These are phyloP conservation scores for Pyrenopolyporus hunteri DNA, from an alignment of 495 filamentous ascomycete genomes.

Conservation along the genomic window DNA sequence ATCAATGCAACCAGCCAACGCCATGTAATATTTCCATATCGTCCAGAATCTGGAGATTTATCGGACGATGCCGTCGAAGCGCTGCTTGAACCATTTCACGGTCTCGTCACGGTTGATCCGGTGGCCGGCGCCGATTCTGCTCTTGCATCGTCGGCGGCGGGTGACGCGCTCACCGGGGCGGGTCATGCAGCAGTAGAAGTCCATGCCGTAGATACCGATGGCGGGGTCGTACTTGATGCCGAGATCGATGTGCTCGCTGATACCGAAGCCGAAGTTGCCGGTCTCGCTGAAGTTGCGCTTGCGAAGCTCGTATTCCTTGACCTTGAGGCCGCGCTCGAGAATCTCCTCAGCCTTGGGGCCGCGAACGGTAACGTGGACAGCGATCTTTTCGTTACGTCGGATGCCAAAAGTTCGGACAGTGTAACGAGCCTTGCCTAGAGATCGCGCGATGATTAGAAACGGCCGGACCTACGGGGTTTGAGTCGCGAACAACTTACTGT, in stretches of 20 bases:
- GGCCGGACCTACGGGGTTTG: not conserved
- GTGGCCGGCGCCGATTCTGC: slow-evolving; percentile 84
- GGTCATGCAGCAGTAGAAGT: slow-evolving; percentile 99
- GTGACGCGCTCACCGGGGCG: slow-evolving; percentile 97
- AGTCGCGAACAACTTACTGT: slow-evolving; percentile 67
- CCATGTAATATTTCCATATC: slow-evolving; percentile 36
- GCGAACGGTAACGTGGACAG: slow-evolving; percentile 99
- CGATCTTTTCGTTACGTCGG: slow-evolving; percentile 99
- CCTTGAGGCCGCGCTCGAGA: slow-evolving; percentile 99
- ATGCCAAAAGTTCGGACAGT: slow-evolving; percentile 99
- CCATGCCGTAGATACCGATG: slow-evolving; percentile 99
- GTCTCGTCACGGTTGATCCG: slow-evolving; percentile 92
- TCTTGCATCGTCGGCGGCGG: slow-evolving; percentile 88
- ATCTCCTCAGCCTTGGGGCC: slow-evolving; percentile 99
- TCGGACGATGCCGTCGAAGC: slow-evolving; percentile 97
- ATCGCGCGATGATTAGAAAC: slow-evolving; percentile 19
- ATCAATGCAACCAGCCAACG: slow-evolving; percentile 46
- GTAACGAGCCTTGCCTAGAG: slow-evolving; percentile 95
- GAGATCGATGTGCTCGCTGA: slow-evolving; percentile 99
- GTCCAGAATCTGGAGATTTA: slow-evolving; percentile 56
- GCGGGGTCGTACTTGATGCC: slow-evolving; percentile 99
- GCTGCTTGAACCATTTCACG: slow-evolving; percentile 99
- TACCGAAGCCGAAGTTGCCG: slow-evolving; percentile 99
- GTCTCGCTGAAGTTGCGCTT: slow-evolving; percentile 99
- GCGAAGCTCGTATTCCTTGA: slow-evolving; percentile 99